Percentiles rank a stretch among this genome's conserved stretches.
Conservation (phyloP, 257 asterid genomes). For the Apocynum venetum region DNA sequence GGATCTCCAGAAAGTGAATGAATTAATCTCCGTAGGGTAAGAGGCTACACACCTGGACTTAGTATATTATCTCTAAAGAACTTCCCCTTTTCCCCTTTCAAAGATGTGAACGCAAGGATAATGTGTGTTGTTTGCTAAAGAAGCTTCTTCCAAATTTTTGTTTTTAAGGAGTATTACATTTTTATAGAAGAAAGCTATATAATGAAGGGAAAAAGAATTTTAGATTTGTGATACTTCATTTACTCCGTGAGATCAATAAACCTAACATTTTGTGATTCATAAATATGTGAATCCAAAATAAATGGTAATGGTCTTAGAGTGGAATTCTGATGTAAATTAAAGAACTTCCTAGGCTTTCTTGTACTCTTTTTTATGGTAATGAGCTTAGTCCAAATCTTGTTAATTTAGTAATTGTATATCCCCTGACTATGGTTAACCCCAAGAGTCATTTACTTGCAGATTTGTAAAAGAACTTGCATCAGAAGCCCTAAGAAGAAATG, state of each 20-base stretch:
- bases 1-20: constrained; percentile 61
- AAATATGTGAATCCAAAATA: neutral
- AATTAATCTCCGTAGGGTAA: constrained; percentile 78
- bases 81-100: neutral
- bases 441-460: constrained; percentile 34
- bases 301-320: too few species aligned
- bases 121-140: too few species aligned
- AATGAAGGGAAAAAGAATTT: neutral
- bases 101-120: neutral
- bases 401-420: neutral
- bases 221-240: neutral
- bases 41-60: constrained; percentile 5
- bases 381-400: neutral
- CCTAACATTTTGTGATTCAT: neutral
- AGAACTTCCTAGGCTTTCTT: neutral
- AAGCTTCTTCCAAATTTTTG: neutral
- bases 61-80: neutral
- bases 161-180: neutral
- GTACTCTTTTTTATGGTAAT: too few species aligned
- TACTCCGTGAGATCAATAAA: neutral
- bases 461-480: constrained; percentile 78
- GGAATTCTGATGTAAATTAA: neutral
- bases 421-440: constrained; percentile 4
- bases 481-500: constrained; percentile 92
- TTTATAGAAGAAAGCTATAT: neutral